These are phyloP conservation scores for Ceratobasidium sp. DNA, from an alignment of 1,284 basidiomycete genomes.

Conservation along the genomic window DNA sequence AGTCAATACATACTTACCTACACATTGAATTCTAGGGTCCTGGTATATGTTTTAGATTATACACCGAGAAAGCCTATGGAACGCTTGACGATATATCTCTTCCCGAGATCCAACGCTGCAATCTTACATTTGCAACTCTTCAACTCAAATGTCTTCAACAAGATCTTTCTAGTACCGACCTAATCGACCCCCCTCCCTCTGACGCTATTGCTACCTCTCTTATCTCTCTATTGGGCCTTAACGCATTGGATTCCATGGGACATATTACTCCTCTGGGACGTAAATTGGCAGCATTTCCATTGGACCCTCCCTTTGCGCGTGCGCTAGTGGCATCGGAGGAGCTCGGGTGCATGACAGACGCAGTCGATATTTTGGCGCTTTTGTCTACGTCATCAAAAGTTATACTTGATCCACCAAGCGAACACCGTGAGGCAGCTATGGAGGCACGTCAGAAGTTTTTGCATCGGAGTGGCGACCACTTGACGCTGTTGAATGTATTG, in stretches of 20 bases:
- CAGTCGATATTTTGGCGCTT: slow-evolving; percentile 82
- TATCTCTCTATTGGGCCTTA: slow-evolving; percentile 77
- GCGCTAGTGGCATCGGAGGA: slow-evolving; percentile 78
- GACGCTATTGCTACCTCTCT: slow-evolving; percentile 71
- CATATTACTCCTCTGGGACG: slow-evolving; percentile 75
- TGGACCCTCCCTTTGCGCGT: slow-evolving; percentile 84
- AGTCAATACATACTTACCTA: slow-evolving; percentile 19
- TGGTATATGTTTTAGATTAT: slow-evolving; percentile 88
- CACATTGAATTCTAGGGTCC: slow-evolving; percentile 61
- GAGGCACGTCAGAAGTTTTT: slow-evolving; percentile 81
- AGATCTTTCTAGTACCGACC: slow-evolving; percentile 79
- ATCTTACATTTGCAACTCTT: slow-evolving; percentile 82
- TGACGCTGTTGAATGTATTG: slow-evolving; percentile 87
- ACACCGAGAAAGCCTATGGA: slow-evolving; percentile 81
- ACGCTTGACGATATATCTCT: slow-evolving; percentile 71
- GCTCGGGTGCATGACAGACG: slow-evolving; percentile 74
- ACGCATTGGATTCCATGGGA: slow-evolving; percentile 73
- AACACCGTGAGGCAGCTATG: slow-evolving; percentile 60
- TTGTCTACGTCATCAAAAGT: slow-evolving; percentile 79
- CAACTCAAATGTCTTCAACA: slow-evolving; percentile 86
- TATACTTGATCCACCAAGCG: slow-evolving; percentile 70
- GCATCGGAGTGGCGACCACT: slow-evolving; percentile 88
- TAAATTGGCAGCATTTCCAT: slow-evolving; percentile 83
- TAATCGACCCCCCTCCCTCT: slow-evolving; percentile 84
- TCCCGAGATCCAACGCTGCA: slow-evolving; percentile 90